phyloP scores from a whole-genome alignment of 1,139 yeast species.

The Meyerozyma carpophila region DNA sequence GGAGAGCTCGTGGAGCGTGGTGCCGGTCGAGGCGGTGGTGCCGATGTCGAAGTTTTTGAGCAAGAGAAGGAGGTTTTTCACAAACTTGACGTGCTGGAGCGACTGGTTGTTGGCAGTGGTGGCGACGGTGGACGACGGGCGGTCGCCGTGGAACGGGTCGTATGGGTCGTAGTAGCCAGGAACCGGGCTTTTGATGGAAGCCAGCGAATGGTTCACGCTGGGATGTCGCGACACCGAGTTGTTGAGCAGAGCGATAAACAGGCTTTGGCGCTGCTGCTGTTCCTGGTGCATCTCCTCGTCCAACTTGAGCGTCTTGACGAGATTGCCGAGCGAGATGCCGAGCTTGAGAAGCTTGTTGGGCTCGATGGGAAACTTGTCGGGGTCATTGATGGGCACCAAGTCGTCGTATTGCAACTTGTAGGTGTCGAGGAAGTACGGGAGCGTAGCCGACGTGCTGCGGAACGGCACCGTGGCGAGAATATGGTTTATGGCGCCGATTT shows the following conservation, averaged over 20 bases:
- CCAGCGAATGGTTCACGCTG: constrained; percentile 1
- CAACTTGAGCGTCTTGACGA: constrained; percentile 30
- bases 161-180: constrained; percentile 3
- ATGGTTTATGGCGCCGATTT: constrained; percentile 24
- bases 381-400: constrained; percentile 18
- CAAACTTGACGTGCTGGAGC: constrained; percentile 30
- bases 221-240: neutral
- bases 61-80: constrained; percentile 28
- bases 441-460: constrained; percentile 7
- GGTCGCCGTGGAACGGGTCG: neutral
- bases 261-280: constrained; percentile 17
- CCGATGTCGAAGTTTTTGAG: constrained; percentile 43
- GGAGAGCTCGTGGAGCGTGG: constrained; percentile 5
- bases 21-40: constrained; percentile 9
- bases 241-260: neutral
- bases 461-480: constrained; percentile 34
- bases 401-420: constrained; percentile 29
- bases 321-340: constrained; percentile 41
- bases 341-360: constrained; percentile 35
- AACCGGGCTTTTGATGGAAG: neutral
- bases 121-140: constrained; percentile 4
- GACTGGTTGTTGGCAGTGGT: constrained; percentile 14
- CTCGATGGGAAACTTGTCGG: constrained; percentile 30
- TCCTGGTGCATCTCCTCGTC: constrained; percentile 30
- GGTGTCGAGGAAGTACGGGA: constrained; percentile 24